Base-by-base conservation (phyloP, 768 basidiomycete genomes). In the Lepiota brunneoincarnata region DNA sequence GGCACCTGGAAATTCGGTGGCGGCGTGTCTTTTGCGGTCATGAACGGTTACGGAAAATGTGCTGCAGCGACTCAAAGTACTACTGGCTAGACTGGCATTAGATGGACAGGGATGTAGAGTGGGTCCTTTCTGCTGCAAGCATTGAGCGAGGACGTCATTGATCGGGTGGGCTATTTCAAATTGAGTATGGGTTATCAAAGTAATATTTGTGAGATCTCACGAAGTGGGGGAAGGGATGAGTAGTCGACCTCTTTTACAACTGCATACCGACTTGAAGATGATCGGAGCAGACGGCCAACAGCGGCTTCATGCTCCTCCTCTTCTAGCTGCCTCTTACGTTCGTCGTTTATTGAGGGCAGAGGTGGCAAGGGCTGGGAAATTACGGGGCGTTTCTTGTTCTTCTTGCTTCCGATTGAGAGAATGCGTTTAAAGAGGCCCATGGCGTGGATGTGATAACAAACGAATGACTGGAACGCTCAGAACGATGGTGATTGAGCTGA, bases 1-100 rank as follows among this genome's bases (percentile, higher is more conserved):
- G 20, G 84, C 81, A 51, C 80, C 74, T 6, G 86, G 84, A 55
- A 86, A 86, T 59, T 86, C 86, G 6, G 86, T 84, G 48, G 76
- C 74, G 48, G 80, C 76, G 20, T 68, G 67, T 28, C 60, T 59
- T 55, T 75, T 82, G 41, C 86, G 85, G 46, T 76, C 68, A 59
- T 81, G 84, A 20, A 92, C 75, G n/a, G 80, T 88, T 49, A 91
- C 89, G 38, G 78, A 83, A 65, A 88, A 92, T 20, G 82, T 86
- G 17, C 83, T 81, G 37, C 77, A 77, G 49, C 74, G 76, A 55
- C 72, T 78, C 14, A 75, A 66, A 52, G 68, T 79, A 52, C 75
- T 67, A 61, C 80, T 86, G 5, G 77, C 75, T 26, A 84, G 63
- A 58, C 82, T 85, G 15, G 74, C 63, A 2, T 78, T 75, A 6